phyloP scores from a whole-genome alignment of 257 asterid genomes.

The Plantago major region DNA sequence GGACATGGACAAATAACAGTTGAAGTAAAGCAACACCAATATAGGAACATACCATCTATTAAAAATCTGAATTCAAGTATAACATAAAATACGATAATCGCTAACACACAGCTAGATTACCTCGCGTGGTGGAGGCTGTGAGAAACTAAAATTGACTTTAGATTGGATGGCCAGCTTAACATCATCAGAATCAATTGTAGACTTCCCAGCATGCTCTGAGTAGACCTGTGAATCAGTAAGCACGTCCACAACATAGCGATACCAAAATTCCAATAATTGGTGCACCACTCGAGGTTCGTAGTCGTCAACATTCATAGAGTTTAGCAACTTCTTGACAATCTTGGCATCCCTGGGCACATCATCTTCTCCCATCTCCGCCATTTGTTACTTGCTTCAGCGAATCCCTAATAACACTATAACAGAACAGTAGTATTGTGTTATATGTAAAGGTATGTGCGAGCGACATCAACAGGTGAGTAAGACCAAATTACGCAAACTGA shows the following conservation, averaged over 20 bases:
- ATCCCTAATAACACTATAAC: too few relatives aligned
- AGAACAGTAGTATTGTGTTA: too few relatives aligned
- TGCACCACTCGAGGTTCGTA: conserved; percentile 83
- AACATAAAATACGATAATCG: too few relatives aligned
- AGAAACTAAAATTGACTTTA: conserved; percentile 82
- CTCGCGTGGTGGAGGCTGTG: conserved; percentile 92
- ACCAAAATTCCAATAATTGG: conserved; percentile 80
- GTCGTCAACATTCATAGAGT: conserved; percentile 88
- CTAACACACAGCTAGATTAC: conserved; percentile 28
- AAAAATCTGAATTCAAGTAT: background rate
- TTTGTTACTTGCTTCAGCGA: conserved; percentile 13
- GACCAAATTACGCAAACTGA: too few relatives aligned
- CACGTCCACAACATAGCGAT: conserved; percentile 71
- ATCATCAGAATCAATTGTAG: conserved; percentile 71
- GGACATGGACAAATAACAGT: background rate
- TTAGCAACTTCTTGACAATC: conserved; percentile 69
- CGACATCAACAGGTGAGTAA: too few relatives aligned
- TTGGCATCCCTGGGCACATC: conserved; percentile 86
- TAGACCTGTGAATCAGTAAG: conserved; percentile 76
- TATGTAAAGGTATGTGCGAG: too few relatives aligned
- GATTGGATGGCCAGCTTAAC: conserved; percentile 83
- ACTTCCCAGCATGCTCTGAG: conserved; percentile 81
- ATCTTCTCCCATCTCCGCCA: conserved; percentile 74
- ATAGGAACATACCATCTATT: background rate
- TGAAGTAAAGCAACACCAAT: background rate